A percentile compares a stretch with the other conserved stretches of the same genome.
These are phyloP conservation scores for Yamadazyma blattariae DNA, from an alignment of 1,139 yeast genomes.

Conservation along the genomic window DNA sequence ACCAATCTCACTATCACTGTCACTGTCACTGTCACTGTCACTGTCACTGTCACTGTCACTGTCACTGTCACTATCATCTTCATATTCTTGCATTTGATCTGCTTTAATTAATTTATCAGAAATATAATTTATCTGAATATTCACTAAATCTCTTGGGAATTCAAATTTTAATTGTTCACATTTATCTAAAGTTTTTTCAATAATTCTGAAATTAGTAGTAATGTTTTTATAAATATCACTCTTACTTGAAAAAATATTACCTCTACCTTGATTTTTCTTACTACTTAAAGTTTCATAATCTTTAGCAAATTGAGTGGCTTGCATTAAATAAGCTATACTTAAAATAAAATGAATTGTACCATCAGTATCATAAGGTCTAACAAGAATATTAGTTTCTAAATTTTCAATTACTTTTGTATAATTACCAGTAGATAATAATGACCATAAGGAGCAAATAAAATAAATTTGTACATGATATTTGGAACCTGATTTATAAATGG, in stretches of 20 bases:
- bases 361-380: conserved; percentile 44
- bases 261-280: too few relatives aligned
- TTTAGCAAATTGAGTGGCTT: conserved; percentile 15
- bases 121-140: conserved; percentile 12
- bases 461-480: conserved; percentile 36
- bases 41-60: conserved; percentile 1
- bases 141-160: conserved; percentile 24
- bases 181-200: conserved; percentile 21
- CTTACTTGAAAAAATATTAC: conserved; percentile 8
- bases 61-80: conserved; percentile 5
- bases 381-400: conserved; percentile 39
- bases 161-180: conserved; percentile 30
- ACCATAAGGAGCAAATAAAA: conserved; percentile 36
- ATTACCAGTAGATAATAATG: conserved; percentile 25
- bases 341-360: conserved; percentile 38
- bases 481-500: conserved; percentile 40
- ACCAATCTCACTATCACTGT: not conserved
- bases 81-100: conserved; percentile 6
- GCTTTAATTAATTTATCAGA: conserved; percentile 2
- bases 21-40: not conserved
- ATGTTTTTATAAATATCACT: conserved; percentile 10
- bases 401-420: conserved; percentile 23
- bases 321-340: conserved; percentile 26
- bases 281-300: conserved; percentile 5
- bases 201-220: conserved; percentile 15